Evolutionary conservation across 2,329 filamentous ascomycete species (phyloP).

Genomic region (Thelonectria discophora): DNA sequence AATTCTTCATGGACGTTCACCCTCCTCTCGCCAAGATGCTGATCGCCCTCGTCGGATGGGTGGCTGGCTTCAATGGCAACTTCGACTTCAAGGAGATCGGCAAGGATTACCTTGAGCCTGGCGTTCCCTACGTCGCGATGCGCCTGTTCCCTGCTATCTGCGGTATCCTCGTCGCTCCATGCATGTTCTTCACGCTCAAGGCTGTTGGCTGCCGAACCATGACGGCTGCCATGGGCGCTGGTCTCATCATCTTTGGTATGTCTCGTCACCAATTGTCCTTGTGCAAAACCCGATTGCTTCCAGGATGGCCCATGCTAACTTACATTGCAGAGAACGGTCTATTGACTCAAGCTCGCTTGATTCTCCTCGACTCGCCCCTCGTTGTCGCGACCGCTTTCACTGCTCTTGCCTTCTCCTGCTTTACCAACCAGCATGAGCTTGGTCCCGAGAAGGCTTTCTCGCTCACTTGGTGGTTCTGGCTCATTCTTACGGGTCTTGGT

Average conservation of each 20-base stretch:
- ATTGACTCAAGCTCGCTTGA: constrained; percentile 92
- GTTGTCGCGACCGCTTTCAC: constrained; percentile 94
- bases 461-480: constrained; percentile 98
- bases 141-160: constrained; percentile 89
- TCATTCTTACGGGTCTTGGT: constrained; percentile 83
- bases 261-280: neutral
- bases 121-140: constrained; percentile 98
- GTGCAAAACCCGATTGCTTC: neutral
- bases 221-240: constrained; percentile 83
- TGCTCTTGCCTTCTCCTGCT: constrained; percentile 87
- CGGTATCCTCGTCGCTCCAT: constrained; percentile 87
- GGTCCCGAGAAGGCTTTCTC: constrained; percentile 89
- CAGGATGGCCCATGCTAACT: constrained; percentile 40
- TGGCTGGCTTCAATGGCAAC: constrained; percentile 92
- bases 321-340: constrained; percentile 82
- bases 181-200: constrained; percentile 95
- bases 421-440: constrained; percentile 96
- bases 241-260: constrained; percentile 90
- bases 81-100: constrained; percentile 99
- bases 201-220: constrained; percentile 87
- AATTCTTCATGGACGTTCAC: constrained; percentile 99
- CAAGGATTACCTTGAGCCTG: constrained; percentile 95
- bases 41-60: constrained; percentile 92
- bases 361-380: constrained; percentile 93
- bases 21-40: constrained; percentile 96